A percentile compares a stretch with the other conserved stretches of the same genome.
These are phyloP conservation scores for Periconia digitata DNA, from an alignment of 2,329 filamentous ascomycete species.

Conservation along the genomic window DNA sequence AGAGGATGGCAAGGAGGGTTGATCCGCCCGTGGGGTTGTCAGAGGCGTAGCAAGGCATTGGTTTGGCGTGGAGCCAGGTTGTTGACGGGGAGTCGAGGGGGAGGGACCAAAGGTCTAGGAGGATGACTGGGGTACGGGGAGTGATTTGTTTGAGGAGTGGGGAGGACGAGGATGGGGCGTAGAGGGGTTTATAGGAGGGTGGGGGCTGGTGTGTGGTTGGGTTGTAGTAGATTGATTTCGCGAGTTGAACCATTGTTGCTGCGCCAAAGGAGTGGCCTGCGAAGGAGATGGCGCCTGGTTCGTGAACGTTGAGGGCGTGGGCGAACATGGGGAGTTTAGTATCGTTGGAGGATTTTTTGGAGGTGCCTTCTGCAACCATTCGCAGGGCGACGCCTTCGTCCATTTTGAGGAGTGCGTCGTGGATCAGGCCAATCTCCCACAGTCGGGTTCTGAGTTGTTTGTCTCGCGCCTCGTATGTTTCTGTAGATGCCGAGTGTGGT, in stretches of 20 bases:
- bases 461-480: slow-evolving; percentile 68
- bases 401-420: slow-evolving; percentile 68
- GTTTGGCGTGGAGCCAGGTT: slow-evolving; percentile 67
- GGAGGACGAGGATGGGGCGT: slow-evolving; percentile 58
- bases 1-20: slow-evolving; percentile 70
- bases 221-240: slow-evolving; percentile 77
- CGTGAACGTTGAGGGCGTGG: slow-evolving; percentile 65
- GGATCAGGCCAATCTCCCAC: slow-evolving; percentile 75
- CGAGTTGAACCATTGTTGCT: slow-evolving; percentile 71
- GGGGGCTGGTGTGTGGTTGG: slow-evolving; percentile 46
- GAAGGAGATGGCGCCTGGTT: slow-evolving; percentile 73
- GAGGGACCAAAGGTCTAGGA: slow-evolving; percentile 82
- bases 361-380: slow-evolving; percentile 49
- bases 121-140: slow-evolving; percentile 63
- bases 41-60: slow-evolving; percentile 65
- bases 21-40: slow-evolving; percentile 51
- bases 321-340: slow-evolving; percentile 63
- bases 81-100: slow-evolving; percentile 67
- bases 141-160: slow-evolving; percentile 68
- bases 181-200: slow-evolving; percentile 62
- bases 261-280: slow-evolving; percentile 82
- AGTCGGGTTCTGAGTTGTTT: slow-evolving; percentile 72
- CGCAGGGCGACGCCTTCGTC: slow-evolving; percentile 56
- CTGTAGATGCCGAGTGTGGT: slow-evolving; percentile 64
- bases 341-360: slow-evolving; percentile 40